Evolutionary conservation across 257 asterid genomes (phyloP).

Genomic region (Plantago major): DNA sequence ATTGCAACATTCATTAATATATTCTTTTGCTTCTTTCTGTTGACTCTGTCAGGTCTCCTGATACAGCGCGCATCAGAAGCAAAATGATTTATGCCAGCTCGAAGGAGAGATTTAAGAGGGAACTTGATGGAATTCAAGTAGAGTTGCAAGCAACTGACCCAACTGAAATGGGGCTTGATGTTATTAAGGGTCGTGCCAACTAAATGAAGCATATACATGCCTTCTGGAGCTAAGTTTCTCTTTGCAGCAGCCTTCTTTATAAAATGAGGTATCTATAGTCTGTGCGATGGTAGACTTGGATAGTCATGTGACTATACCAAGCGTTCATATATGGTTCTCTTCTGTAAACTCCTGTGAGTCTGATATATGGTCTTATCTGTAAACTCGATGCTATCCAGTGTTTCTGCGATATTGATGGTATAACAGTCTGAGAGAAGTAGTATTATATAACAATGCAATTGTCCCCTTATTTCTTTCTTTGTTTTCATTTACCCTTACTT

Average conservation of each 20-base stretch:
- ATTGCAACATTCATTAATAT: neutral
- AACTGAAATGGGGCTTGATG: constrained; percentile 67
- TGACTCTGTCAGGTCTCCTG: constrained; percentile 46
- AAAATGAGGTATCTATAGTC: constrained; percentile 27
- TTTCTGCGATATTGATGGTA: neutral
- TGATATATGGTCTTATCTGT: neutral
- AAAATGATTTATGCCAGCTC: constrained; percentile 64
- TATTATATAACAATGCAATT: neutral
- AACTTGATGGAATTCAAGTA: constrained; percentile 52
- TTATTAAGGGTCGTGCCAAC: constrained; percentile 53
- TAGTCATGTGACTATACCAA: constrained; percentile 30
- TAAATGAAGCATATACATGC: constrained; percentile 22
- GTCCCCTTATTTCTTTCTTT: neutral
- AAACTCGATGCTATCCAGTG: constrained; percentile 1
- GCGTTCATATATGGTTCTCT: constrained; percentile 23
- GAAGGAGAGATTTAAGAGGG: constrained; percentile 54
- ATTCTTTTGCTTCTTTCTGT: neutral
- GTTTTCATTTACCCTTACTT: neutral
- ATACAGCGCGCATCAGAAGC: constrained; percentile 54
- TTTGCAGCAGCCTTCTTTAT: constrained; percentile 24
- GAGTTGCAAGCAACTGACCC: constrained; percentile 73
- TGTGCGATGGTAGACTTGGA: constrained; percentile 34
- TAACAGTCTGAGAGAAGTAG: neutral
- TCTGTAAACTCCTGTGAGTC: constrained; percentile 20
- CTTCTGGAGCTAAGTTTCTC: constrained; percentile 17